phyloP scores from a whole-genome alignment of 2,329 filamentous ascomycete genomes.

The Dactylellina drechsleri region DNA sequence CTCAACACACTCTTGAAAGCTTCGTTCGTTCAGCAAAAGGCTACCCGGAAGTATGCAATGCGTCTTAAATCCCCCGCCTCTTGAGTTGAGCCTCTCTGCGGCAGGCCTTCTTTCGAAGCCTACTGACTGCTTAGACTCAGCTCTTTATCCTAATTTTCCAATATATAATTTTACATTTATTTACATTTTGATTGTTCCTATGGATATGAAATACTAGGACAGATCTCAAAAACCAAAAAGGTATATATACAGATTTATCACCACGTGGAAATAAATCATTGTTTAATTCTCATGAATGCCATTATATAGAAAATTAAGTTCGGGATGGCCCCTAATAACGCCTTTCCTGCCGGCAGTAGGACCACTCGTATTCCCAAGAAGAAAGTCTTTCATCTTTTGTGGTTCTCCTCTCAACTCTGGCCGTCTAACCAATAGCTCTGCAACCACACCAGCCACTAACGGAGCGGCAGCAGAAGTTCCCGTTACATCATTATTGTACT shows the following conservation, averaged over 20 bases:
- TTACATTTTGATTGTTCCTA: no score
- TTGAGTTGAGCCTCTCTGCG: no score
- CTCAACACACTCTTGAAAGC: not conserved
- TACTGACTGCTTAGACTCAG: no score
- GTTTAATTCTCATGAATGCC: slow-evolving; percentile 15
- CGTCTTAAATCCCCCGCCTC: no score
- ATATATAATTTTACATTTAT: no score
- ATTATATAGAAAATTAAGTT: slow-evolving; percentile 20
- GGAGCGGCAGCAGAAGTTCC: slow-evolving; percentile 15
- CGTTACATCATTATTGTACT: slow-evolving; percentile 7
- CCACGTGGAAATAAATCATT: not conserved
- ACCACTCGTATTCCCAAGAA: slow-evolving; percentile 12
- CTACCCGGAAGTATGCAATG: no score
- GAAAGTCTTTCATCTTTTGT: slow-evolving; percentile 15
- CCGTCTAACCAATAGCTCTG: slow-evolving; percentile 9
- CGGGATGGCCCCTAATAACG: not conserved
- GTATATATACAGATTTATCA: not conserved
- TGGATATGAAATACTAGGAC: no score
- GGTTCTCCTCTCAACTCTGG: slow-evolving; percentile 13
- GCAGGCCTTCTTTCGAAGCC: no score
- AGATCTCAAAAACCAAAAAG: not conserved
- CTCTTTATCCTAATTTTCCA: no score
- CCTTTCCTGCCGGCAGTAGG: slow-evolving; percentile 16
- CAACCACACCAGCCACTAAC: slow-evolving; percentile 21
- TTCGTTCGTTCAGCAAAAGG: no score